Conservation (phyloP, 345 rosid species). For the Pseudoturritis turrita region DNA sequence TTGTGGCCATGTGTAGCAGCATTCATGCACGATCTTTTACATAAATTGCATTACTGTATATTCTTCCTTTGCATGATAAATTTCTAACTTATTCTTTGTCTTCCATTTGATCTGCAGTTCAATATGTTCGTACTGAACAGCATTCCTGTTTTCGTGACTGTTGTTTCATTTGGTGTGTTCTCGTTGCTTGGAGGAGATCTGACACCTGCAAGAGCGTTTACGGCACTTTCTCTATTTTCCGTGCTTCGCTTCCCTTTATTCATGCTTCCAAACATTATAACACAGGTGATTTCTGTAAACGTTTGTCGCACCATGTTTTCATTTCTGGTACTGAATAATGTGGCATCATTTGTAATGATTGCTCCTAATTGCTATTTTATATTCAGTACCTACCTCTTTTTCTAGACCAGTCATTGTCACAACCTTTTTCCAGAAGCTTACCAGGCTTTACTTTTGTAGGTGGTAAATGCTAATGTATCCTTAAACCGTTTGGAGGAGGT, state of each 20-base stretch:
- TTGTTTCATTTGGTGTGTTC: conserved; percentile 85
- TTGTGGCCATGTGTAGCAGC: neutral
- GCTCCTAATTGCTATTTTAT: neutral
- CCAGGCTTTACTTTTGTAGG: conserved; percentile 38
- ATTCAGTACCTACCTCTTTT: neutral
- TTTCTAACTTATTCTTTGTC: conserved; percentile 33
- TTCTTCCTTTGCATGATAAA: neutral
- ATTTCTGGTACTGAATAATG: neutral
- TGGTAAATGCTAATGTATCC: conserved; percentile 93
- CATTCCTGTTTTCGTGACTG: conserved; percentile 90
- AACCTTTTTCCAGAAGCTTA: conserved; percentile 5
- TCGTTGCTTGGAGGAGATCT: conserved; percentile 96
- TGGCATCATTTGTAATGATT: neutral
- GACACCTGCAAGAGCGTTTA: conserved; percentile 98
- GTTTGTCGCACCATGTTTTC: neutral
- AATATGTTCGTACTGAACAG: conserved; percentile 83
- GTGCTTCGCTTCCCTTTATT: conserved; percentile 96
- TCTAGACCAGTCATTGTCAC: conserved; percentile 1
- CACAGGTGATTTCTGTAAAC: conserved; percentile 55
- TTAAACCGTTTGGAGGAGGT: conserved; percentile 92
- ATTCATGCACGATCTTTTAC: neutral
- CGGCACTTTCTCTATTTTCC: conserved; percentile 87
- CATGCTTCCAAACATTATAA: conserved; percentile 91
- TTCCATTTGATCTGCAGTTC: conserved; percentile 51
- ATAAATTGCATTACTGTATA: conserved; percentile 8